phyloP scores from a whole-genome alignment of 1,139 yeast genomes.

The Debaryomyces sp. region DNA sequence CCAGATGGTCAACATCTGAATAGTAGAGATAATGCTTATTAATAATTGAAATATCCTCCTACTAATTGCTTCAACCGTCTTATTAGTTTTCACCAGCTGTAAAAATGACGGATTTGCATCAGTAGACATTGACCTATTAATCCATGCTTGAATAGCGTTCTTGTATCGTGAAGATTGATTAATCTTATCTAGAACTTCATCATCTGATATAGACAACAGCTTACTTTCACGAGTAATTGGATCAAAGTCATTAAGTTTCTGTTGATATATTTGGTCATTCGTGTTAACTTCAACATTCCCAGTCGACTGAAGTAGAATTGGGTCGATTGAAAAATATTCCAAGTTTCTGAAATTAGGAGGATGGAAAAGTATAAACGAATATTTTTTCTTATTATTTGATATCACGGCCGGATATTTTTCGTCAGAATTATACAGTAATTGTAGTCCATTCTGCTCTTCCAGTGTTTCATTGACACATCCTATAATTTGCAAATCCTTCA shows the following conservation, averaged over 20 bases:
- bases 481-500: constrained; percentile 21
- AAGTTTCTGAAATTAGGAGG: constrained; percentile 75
- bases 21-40: constrained; percentile 8
- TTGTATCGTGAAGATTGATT: constrained; percentile 33
- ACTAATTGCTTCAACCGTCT: not conserved
- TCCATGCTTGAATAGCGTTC: constrained; percentile 7
- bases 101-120: not conserved
- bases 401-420: constrained; percentile 12
- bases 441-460: constrained; percentile 11
- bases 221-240: not conserved
- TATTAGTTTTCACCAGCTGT: not conserved
- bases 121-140: constrained; percentile 1
- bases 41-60: not conserved
- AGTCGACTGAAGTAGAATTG: constrained; percentile 67
- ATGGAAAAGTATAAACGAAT: constrained; percentile 58
- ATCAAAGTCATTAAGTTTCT: constrained; percentile 9
- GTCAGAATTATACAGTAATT: constrained; percentile 11
- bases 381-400: constrained; percentile 6
- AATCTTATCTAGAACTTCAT: constrained; percentile 33
- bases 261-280: constrained; percentile 7
- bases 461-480: constrained; percentile 21
- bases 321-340: constrained; percentile 78
- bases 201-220: constrained; percentile 26
- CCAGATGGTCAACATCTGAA: constrained; percentile 26
- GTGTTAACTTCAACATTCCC: constrained; percentile 15